Percentiles rank a stretch among this genome's conserved stretches.
Conservation (phyloP, 108 stramenopile genomes). For the Pseudonitzschia delicatissima region DNA sequence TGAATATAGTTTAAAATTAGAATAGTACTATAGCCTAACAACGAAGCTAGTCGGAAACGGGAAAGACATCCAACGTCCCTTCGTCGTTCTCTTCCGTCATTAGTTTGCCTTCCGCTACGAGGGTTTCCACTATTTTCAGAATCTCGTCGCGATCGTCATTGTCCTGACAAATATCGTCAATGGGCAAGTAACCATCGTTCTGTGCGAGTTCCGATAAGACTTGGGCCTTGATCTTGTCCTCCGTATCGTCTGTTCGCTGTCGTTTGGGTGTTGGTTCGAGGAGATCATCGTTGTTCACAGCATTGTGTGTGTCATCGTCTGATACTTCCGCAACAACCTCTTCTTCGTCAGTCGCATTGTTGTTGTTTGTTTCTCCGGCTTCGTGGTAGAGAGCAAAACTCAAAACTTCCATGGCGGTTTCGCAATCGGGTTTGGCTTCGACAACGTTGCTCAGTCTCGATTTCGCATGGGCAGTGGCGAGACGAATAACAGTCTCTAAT, state of each 20-base stretch:
- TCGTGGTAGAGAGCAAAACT: constrained; percentile 90
- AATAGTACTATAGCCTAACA: no score
- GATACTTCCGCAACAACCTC: constrained; percentile 18
- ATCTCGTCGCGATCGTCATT: constrained; percentile 52
- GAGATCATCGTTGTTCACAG: constrained; percentile 14
- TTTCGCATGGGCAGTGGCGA: constrained; percentile 97
- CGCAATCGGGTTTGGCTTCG: constrained; percentile 75
- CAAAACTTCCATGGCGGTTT: constrained; percentile 81
- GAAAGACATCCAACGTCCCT: constrained; percentile 14
- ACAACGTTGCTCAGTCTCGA: constrained; percentile 65
- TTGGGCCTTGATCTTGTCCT: constrained; percentile 37
- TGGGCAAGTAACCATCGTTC: constrained; percentile 40
- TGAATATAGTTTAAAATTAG: no score
- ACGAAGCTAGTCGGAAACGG: constrained; percentile 23
- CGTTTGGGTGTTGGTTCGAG: constrained; percentile 22
- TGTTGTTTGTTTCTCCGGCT: constrained; percentile 34
- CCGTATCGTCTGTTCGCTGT: constrained; percentile 23
- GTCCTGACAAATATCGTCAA: constrained; percentile 48
- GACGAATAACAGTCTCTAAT: constrained; percentile 97
- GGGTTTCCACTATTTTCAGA: constrained; percentile 31
- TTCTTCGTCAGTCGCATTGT: constrained; percentile 9
- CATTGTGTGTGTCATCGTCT: constrained; percentile 39
- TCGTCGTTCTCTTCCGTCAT: constrained; percentile 46
- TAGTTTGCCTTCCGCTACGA: constrained; percentile 53
- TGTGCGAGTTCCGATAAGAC: constrained; percentile 43